phyloP scores from a whole-genome alignment of 2,329 filamentous ascomycete genomes.

The Aotearoamyces nothofagi region DNA sequence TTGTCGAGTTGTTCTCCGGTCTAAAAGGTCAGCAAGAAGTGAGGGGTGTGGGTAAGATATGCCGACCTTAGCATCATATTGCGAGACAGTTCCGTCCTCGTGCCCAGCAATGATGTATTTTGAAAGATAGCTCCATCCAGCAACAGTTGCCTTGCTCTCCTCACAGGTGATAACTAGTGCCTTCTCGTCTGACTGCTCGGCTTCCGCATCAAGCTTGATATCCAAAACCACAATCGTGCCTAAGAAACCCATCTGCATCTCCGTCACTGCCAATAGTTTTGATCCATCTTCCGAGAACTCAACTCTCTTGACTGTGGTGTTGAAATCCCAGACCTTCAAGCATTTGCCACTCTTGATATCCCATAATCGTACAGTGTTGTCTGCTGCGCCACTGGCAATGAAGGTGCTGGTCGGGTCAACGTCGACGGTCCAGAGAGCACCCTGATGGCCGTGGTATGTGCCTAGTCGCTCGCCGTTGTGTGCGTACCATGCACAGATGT shows the following conservation, averaged over 20 bases:
- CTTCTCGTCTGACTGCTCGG: slow-evolving; percentile 73
- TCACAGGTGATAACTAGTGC: slow-evolving; percentile 80
- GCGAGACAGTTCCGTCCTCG: slow-evolving; percentile 85
- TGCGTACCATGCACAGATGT: slow-evolving; percentile 92
- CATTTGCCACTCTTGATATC: slow-evolving; percentile 84
- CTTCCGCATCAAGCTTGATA: slow-evolving; percentile 69
- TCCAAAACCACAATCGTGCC: slow-evolving; percentile 89
- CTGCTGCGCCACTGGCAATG: slow-evolving; percentile 87
- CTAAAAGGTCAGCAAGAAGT: slow-evolving; percentile 22
- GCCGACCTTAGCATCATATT: slow-evolving; percentile 76
- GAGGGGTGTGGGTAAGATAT: background rate
- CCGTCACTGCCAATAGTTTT: slow-evolving; percentile 82
- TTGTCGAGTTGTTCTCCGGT: slow-evolving; percentile 72
- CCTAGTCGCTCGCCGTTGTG: slow-evolving; percentile 97
- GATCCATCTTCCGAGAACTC: slow-evolving; percentile 93
- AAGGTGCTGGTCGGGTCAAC: slow-evolving; percentile 84
- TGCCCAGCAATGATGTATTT: slow-evolving; percentile 97
- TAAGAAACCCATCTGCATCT: slow-evolving; percentile 95
- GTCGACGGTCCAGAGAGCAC: slow-evolving; percentile 97
- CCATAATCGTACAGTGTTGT: slow-evolving; percentile 97
- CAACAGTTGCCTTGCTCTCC: slow-evolving; percentile 92
- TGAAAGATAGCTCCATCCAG: slow-evolving; percentile 85
- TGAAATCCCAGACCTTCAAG: slow-evolving; percentile 96
- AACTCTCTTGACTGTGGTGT: slow-evolving; percentile 91
- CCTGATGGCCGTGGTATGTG: slow-evolving; percentile 92